A percentile compares a stretch with the other conserved stretches of the same genome.
Evolutionary conservation across 371 early-diverging fungal species (phyloP).

Genomic region (Polyrhizophydium stewartii): DNA sequence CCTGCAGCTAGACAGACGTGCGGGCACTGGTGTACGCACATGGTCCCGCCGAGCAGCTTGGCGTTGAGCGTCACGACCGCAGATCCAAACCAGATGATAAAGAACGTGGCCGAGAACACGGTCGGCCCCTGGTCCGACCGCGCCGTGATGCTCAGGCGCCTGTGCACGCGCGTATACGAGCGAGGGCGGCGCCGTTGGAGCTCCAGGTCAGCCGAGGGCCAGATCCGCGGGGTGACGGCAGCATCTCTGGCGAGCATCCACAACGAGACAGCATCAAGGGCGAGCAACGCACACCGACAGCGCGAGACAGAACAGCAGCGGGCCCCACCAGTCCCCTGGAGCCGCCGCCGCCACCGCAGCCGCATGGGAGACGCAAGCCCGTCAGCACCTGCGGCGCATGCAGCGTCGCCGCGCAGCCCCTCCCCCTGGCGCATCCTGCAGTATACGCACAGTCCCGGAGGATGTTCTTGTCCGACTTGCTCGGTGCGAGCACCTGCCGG

Average conservation of each 20-base stretch:
- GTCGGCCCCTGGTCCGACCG: slow-evolving; percentile 63
- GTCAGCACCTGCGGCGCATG: too few relatives aligned
- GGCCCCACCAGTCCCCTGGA: slow-evolving; percentile 97
- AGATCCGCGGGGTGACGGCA: not conserved
- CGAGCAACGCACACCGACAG: slow-evolving; percentile 66
- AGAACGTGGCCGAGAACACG: slow-evolving; percentile 88
- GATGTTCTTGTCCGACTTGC: slow-evolving; percentile 54
- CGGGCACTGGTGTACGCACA: slow-evolving; percentile 45
- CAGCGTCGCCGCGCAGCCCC: too few relatives aligned
- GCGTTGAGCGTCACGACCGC: slow-evolving; percentile 91
- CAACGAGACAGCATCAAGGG: not conserved
- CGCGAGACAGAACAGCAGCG: slow-evolving; percentile 80
- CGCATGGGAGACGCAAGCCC: too few relatives aligned
- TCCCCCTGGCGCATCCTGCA: too few relatives aligned
- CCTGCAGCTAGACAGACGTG: not conserved
- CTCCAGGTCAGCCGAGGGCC: not conserved
- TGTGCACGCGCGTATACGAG: slow-evolving; percentile 13
- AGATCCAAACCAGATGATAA: slow-evolving; percentile 87
- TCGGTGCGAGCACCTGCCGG: slow-evolving; percentile 67
- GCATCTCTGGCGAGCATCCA: not conserved
- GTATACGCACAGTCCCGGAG: slow-evolving; percentile 65
- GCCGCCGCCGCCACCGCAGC: too few relatives aligned
- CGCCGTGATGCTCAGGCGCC: slow-evolving; percentile 48
- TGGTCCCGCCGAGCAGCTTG: slow-evolving; percentile 83
- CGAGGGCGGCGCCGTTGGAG: not conserved